phyloP scores from a whole-genome alignment of 179 eudicot species.

The Carnegiea gigantea region DNA sequence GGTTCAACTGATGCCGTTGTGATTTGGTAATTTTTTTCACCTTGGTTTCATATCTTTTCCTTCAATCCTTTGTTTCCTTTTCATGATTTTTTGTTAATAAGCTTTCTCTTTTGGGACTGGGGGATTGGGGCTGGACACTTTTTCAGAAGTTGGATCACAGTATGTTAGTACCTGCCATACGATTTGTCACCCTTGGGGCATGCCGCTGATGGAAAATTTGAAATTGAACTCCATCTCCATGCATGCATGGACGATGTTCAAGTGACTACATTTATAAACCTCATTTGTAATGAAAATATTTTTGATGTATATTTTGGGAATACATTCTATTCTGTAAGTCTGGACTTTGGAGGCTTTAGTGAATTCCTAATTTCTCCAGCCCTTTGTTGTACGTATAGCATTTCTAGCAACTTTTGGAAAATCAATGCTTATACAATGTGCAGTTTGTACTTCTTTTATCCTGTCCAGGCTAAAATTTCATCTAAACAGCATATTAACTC shows the following conservation, averaged over 20 bases:
- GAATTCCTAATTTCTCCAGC: neutral
- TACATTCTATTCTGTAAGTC: too few relatives aligned
- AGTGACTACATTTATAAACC: too few relatives aligned
- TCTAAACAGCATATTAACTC: constrained; percentile 18
- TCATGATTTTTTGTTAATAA: neutral
- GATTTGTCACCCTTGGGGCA: neutral
- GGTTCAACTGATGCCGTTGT: constrained; percentile 98
- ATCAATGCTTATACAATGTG: neutral
- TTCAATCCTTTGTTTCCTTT: neutral
- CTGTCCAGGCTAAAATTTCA: neutral
- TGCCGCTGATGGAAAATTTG: neutral
- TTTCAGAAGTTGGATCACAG: neutral
- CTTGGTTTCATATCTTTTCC: constrained; percentile 1
- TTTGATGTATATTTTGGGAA: neutral
- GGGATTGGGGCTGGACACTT: neutral
- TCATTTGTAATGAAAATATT: neutral
- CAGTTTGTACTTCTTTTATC: neutral
- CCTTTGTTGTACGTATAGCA: neutral
- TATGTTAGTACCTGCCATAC: neutral
- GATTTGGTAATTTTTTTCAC: constrained; percentile 58
- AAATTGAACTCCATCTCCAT: neutral
- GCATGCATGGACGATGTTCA: neutral
- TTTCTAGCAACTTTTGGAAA: neutral
- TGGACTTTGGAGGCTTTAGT: neutral
- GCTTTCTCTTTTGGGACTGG: neutral